Base-by-base conservation (phyloP, 768 basidiomycete species). In the Russula vinacea region DNA sequence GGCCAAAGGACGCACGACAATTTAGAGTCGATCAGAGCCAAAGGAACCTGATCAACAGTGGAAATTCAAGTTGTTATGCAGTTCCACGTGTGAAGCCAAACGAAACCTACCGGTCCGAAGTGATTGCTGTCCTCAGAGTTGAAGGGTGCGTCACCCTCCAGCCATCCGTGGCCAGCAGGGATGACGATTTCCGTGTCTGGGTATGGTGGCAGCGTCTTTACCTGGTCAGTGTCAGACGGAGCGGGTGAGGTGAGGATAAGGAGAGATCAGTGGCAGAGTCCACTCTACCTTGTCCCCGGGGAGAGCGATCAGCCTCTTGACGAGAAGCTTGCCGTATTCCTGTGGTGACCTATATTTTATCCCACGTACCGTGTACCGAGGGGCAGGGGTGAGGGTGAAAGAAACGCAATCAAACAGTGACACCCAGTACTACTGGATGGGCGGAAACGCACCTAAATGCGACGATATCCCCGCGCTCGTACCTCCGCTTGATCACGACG, bases 81-180 rank as follows among this genome's bases (percentile, higher is more conserved):
- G 24, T 40, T 35, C 17, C 26, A 10, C 42, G 1, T 6, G 7
- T 17, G 33, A 24, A 1, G 8, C 1, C 1, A 33, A 33, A 40
- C 8, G 16, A 55, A 33, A 50, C 61, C 19, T 24, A 69, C 68
- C 2, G 68, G 68, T 49, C 68, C 68, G 3, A 69, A 69, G 42
- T 64, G 66, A 55, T 69, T 69, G 44, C 68, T 69, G 33, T 69
- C 68, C 50, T 69, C 68, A n/a, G 68, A 69, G 51, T 69, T 56
- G 57, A 69, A 67, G 6, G 62, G 53, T 3, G 53, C 58, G 32
- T 69, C 68, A 7, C 68, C 68, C 47, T 69, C 68, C 16, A 69
- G 33, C 68, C 68, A 69, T 32, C 59, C 62, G n/a, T 64, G 60
- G 10, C 68, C 68, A 5, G 51, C 56, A 1, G 62, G 62, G 5